Conservation (phyloP, 78 protist genomes). For the Ministeria vibrans region DNA sequence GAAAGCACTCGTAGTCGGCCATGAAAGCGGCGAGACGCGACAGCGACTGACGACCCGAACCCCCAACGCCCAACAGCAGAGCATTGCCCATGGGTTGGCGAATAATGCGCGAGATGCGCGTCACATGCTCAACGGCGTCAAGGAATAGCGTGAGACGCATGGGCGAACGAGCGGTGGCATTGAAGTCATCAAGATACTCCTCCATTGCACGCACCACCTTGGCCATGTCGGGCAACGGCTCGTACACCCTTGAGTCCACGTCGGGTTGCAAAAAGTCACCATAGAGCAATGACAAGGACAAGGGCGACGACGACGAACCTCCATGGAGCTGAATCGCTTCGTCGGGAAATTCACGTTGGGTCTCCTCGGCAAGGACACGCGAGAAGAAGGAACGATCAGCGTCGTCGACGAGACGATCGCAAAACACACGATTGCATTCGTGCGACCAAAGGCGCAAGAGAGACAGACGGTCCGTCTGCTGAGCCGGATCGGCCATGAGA, state of each 20-base stretch:
- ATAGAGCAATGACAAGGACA: no score
- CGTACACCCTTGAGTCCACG: conserved; percentile 38
- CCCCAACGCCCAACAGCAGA: conserved; percentile 90
- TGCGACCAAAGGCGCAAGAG: conserved; percentile 75
- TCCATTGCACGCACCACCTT: conserved; percentile 20
- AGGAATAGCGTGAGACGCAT: conserved; percentile 78
- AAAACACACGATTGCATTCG: conserved; percentile 80
- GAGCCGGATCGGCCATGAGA: conserved; percentile 20
- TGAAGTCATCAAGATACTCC: conserved; percentile 67
- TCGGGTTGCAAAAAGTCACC: conserved; percentile 47
- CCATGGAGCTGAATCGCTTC: no score
- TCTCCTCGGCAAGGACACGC: background rate
- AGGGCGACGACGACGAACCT: no score
- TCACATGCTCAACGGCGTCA: conserved; percentile 74
- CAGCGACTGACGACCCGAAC: conserved; percentile 81
- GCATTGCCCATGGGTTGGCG: conserved; percentile 80
- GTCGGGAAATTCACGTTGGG: background rate
- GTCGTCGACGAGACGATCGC: conserved; percentile 78
- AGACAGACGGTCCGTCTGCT: background rate
- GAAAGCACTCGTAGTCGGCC: conserved; percentile 43
- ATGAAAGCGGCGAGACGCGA: conserved; percentile 80
- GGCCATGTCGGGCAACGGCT: conserved; percentile 25
- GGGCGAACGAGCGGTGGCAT: conserved; percentile 14
- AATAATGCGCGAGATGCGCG: conserved; percentile 72
- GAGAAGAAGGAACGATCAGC: conserved; percentile 61